Evolutionary conservation across 345 rosid species (phyloP).

Genomic region (Ricinus communis): DNA sequence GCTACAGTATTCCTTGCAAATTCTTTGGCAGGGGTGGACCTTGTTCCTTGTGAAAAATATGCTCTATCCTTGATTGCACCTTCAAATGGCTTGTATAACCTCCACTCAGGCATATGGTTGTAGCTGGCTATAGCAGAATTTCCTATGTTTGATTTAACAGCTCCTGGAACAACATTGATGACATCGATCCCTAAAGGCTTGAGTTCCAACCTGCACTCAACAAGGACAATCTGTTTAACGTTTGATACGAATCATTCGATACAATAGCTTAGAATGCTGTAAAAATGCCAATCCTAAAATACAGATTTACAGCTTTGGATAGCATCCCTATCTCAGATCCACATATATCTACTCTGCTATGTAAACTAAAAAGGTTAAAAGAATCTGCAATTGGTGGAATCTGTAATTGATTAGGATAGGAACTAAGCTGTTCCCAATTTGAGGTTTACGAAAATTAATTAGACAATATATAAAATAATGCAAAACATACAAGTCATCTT

Average conservation of each 20-base stretch:
- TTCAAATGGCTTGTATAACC: conserved; percentile 70
- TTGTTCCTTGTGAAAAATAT: conserved; percentile 47
- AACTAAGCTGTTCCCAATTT: neutral
- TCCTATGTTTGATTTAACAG: conserved; percentile 74
- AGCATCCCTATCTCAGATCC: neutral
- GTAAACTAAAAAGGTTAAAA: neutral
- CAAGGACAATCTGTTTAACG: neutral
- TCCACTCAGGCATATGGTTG: conserved; percentile 73
- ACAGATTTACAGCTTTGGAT: too few species aligned
- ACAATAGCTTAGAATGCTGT: too few species aligned
- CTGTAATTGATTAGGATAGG: neutral
- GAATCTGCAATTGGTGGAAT: neutral
- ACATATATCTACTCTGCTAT: neutral
- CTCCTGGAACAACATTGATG: conserved; percentile 76
- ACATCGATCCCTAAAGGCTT: conserved; percentile 73
- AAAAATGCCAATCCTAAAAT: too few species aligned
- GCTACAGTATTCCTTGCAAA: conserved; percentile 72
- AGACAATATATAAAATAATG: neutral
- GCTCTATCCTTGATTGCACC: conserved; percentile 57
- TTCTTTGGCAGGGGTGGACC: conserved; percentile 63
- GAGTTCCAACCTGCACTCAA: conserved; percentile 67
- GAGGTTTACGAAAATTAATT: neutral
- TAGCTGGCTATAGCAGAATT: conserved; percentile 54
- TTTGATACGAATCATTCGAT: neutral
- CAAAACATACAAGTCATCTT: too few species aligned